phyloP scores from a whole-genome alignment of 148 eudicot species.

The Nepenthes mirabilis region DNA sequence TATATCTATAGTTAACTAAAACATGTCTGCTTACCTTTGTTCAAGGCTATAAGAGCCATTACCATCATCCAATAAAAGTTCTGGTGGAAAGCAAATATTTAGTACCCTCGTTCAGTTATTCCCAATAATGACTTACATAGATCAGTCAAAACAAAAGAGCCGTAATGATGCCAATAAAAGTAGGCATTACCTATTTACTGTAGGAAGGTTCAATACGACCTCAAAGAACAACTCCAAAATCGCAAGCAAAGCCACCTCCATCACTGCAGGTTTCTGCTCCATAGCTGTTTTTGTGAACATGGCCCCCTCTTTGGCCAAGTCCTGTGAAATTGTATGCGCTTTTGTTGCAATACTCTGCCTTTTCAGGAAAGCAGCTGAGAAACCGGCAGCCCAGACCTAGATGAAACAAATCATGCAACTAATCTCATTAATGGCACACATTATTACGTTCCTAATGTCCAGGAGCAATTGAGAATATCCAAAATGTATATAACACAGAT shows the following conservation, averaged over 20 bases:
- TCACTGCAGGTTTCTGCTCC: conserved; percentile 61
- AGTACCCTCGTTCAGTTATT: too few species aligned
- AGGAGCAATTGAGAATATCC: too few species aligned
- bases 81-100: too few species aligned
- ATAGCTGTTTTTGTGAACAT: conserved; percentile 14
- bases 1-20: too few species aligned
- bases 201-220: conserved; percentile 75
- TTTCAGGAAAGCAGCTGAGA: conserved; percentile 95
- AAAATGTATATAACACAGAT: too few species aligned
- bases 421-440: too few species aligned
- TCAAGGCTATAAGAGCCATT: too few species aligned
- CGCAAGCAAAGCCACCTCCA: conserved; percentile 72
- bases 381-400: conserved; percentile 97
- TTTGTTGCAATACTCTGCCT: conserved; percentile 76
- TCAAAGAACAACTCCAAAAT: conserved; percentile 73
- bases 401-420: conserved; percentile 1
- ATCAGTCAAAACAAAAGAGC: not conserved
- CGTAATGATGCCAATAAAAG: not conserved
- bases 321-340: conserved; percentile 21
- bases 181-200: conserved; percentile 51
- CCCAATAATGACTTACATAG: too few species aligned
- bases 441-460: too few species aligned
- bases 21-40: too few species aligned
- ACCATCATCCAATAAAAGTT: too few species aligned
- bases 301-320: conserved; percentile 18